These are phyloP conservation scores for Escallonia herrerae DNA, from an alignment of 129 eudicot species.

Conservation along the genomic window DNA sequence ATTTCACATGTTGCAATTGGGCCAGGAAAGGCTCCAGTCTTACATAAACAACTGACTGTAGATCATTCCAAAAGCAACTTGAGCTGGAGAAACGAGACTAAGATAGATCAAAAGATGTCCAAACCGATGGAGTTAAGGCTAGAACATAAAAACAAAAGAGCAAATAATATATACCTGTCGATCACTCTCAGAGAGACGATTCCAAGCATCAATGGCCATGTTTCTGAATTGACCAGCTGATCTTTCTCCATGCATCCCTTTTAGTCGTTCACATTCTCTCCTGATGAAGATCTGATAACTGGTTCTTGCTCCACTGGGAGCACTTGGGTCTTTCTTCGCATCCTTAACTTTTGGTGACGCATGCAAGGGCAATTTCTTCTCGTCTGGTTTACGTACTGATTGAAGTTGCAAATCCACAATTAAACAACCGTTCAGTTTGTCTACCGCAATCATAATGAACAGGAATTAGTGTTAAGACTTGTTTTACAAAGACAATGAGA, in stretches of 20 bases:
- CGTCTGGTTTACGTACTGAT: constrained; percentile 22
- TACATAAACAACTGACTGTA: no score
- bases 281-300: constrained; percentile 44
- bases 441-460: no score
- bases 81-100: no score
- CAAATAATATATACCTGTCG: constrained; percentile 25
- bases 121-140: no score
- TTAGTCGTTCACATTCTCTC: constrained; percentile 47
- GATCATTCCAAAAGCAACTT: no score
- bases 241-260: constrained; percentile 29
- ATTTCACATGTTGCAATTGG: no score
- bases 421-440: no score
- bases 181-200: constrained; percentile 34
- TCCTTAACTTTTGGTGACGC: constrained; percentile 19
- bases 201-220: constrained; percentile 49
- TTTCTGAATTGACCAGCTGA: constrained; percentile 20
- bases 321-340: constrained; percentile 19
- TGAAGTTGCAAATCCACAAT: constrained; percentile 4
- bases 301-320: constrained; percentile 44
- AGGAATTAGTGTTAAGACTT: no score
- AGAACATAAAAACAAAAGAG: background rate
- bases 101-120: no score
- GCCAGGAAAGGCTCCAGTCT: no score
- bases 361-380: constrained; percentile 7
- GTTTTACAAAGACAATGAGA: no score